phyloP scores from a whole-genome alignment of 495 filamentous ascomycete species.

The Amorphotheca resinae region DNA sequence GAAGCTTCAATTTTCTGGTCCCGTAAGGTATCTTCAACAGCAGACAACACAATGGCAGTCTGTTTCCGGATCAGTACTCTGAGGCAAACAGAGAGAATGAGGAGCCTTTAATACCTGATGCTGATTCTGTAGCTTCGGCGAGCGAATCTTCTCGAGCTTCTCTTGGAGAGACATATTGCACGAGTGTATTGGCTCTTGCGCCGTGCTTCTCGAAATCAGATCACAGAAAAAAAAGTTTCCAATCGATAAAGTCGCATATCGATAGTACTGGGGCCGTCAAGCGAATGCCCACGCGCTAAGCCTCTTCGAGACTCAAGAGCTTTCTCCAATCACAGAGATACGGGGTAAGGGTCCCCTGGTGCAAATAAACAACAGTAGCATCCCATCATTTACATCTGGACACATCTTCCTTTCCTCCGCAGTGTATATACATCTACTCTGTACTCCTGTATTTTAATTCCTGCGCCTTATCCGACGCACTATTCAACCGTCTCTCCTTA shows the following conservation, averaged over 20 bases:
- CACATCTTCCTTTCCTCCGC: no score
- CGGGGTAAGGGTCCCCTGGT: no score
- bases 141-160: constrained; percentile 91
- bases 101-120: constrained; percentile 52
- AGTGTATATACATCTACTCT: no score
- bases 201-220: constrained; percentile 8
- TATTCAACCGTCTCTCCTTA: not conserved
- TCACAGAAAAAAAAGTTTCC: constrained; percentile 14
- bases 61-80: constrained; percentile 25
- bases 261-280: no score
- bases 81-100: not conserved
- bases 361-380: no score
- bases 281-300: no score
- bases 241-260: constrained; percentile 10
- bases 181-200: constrained; percentile 17
- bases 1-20: constrained; percentile 72
- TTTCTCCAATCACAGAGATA: no score
- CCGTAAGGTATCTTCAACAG: constrained; percentile 82
- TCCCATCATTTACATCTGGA: no score
- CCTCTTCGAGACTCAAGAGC: no score
- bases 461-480: no score
- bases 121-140: constrained; percentile 90
- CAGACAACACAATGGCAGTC: constrained; percentile 78
- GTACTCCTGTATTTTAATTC: no score
- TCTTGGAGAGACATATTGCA: constrained; percentile 64